These are phyloP conservation scores for Graphiopsis chlorocephala DNA, from an alignment of 2,329 filamentous ascomycete genomes.

Conservation along the genomic window DNA sequence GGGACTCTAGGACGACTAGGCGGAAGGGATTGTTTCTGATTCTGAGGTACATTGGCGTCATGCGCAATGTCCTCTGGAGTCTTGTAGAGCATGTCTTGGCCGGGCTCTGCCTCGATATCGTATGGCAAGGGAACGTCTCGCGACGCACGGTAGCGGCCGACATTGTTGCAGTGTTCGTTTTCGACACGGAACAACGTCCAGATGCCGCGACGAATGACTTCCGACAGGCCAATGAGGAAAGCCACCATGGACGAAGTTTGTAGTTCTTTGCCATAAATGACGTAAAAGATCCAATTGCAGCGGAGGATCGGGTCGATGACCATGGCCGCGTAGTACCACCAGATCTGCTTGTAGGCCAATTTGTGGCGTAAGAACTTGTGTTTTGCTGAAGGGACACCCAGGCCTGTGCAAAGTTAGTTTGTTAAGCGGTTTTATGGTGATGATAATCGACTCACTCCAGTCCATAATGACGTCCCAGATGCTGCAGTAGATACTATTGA, in stretches of 20 bases:
- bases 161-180: conserved; percentile 95
- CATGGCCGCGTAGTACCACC: conserved; percentile 87
- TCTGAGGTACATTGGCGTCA: not conserved
- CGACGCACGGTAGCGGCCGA: conserved; percentile 83
- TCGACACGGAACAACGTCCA: conserved; percentile 95
- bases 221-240: conserved; percentile 73
- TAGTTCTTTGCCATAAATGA: conserved; percentile 72
- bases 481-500: conserved; percentile 80
- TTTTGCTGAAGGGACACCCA: conserved; percentile 70
- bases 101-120: conserved; percentile 39
- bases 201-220: conserved; percentile 79
- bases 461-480: conserved; percentile 97
- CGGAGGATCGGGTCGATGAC: conserved; percentile 77
- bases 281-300: conserved; percentile 93
- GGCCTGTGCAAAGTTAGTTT: conserved; percentile 25
- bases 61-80: not conserved
- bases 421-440: not conserved
- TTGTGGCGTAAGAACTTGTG: conserved; percentile 67
- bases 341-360: conserved; percentile 66
- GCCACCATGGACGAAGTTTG: conserved; percentile 82
- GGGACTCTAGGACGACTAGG: not conserved
- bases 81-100: conserved; percentile 4
- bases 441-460: conserved; percentile 54
- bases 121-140: conserved; percentile 87
- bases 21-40: not conserved